Percentiles rank a stretch among this genome's conserved stretches.
Conservation (phyloP, 1,284 basidiomycete species). For the Stygiomarasmius scandens region DNA sequence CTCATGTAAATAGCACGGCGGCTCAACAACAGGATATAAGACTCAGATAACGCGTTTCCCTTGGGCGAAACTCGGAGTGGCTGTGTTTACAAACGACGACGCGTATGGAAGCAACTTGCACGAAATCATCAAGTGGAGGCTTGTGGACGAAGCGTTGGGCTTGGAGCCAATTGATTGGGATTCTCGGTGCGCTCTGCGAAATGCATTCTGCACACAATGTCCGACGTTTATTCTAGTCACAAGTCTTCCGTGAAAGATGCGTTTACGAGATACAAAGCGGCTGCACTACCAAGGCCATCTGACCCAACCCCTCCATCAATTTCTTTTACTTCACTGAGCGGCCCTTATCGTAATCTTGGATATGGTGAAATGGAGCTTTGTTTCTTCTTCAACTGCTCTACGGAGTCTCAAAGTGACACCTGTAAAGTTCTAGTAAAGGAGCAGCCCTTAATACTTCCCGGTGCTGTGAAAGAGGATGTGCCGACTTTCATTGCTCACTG, state of each 20-base stretch:
- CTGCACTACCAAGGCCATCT: slow-evolving; percentile 6
- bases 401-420: neutral
- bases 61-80: slow-evolving; percentile 23
- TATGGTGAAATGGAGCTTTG: slow-evolving; percentile 22
- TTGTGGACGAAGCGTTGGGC: slow-evolving; percentile 23
- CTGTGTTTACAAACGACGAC: slow-evolving; percentile 27
- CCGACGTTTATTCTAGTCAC: neutral
- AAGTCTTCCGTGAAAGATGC: neutral
- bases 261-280: neutral
- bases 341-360: slow-evolving; percentile 21
- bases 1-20: neutral
- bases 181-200: slow-evolving; percentile 10
- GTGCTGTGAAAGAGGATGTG: slow-evolving; percentile 18
- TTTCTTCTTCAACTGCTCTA: slow-evolving; percentile 7
- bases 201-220: neutral
- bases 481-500: slow-evolving; percentile 24
- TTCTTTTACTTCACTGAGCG: slow-evolving; percentile 13
- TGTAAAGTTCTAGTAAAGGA: slow-evolving; percentile 22
- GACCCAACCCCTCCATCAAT: slow-evolving; percentile 13
- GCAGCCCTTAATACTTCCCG: slow-evolving; percentile 21
- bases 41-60: slow-evolving; percentile 26
- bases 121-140: slow-evolving; percentile 23
- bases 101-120: slow-evolving; percentile 17
- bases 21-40: slow-evolving; percentile 14
- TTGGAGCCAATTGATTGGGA: slow-evolving; percentile 28